Base-by-base conservation (phyloP, 148 eudicot genomes). In the Camellia granthamiana region DNA sequence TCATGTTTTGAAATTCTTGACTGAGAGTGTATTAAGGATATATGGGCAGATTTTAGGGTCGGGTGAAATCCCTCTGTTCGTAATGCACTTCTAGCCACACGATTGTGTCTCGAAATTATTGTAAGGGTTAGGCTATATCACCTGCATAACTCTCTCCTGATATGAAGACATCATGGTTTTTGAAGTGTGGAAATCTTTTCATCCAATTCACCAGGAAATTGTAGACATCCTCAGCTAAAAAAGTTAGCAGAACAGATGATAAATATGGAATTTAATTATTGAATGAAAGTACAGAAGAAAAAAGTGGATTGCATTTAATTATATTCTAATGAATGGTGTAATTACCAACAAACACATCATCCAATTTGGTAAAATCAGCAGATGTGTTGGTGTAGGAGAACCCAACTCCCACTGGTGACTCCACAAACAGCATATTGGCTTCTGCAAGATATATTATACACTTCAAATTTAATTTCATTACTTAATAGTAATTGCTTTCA, bases 91-190 rank as follows among this genome's bases (percentile, higher is more conserved):
- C 38, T 30, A 30, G 38, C 38, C 38, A 30, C 38, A 30, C 38
- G 38, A 30, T 30, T 30, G 38, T 30, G 1, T 30, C 38, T 30
- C 38, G 0, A 30, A 30, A 30, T 30, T 30, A 30, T 30, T 30
- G 38, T 30, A 30, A 30, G n/a, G 61, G 61, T 4, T 61, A 60
- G 38, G 41, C 38, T 11, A 41, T 23, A 30, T 73, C 41, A 92
- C 97, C 97, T 89, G 88, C 92, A 83, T 92, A 92, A 79, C 97
- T 92, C 86, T 89, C 97, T 79, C 97, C 97, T 8, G 89, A 84
- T 51, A 92, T 79, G 86, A 65, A 91, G 62, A 92, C 83, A 46
- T 91, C 92, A 30, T 46, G 84, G 69, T 55, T 83, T 71, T 83
- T 88, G 82, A 71, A 92, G 21, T 87, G 83, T 38, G 92, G 91